Evolutionary conservation across 352 stramenopile species (phyloP).

Genomic region (Pythium vanterpoolii): DNA sequence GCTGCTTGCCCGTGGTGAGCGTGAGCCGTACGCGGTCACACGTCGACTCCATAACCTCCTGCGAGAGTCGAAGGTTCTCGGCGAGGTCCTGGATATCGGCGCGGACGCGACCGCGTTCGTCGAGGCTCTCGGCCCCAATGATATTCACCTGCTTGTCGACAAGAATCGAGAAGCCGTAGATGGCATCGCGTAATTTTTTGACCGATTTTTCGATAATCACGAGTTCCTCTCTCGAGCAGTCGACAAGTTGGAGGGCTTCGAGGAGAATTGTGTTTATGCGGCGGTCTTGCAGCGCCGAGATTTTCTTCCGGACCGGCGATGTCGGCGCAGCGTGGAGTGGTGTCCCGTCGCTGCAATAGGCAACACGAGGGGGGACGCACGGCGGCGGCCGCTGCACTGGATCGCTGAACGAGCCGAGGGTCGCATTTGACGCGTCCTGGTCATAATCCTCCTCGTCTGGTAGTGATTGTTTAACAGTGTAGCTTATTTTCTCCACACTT

Average conservation of each 20-base stretch:
- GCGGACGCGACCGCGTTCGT: slow-evolving; percentile 45
- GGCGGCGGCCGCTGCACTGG: slow-evolving; percentile 6
- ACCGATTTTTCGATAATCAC: slow-evolving; percentile 49
- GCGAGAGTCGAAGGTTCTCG: slow-evolving; percentile 51
- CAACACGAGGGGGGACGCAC: slow-evolving; percentile 9
- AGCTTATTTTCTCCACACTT: background rate
- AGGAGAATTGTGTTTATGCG: slow-evolving; percentile 55
- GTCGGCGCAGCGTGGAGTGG: background rate
- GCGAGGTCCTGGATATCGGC: slow-evolving; percentile 63
- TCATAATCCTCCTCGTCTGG: slow-evolving; percentile 8
- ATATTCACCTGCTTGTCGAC: slow-evolving; percentile 79
- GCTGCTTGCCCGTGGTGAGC: slow-evolving; percentile 38
- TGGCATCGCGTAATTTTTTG: slow-evolving; percentile 52
- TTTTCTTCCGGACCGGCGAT: slow-evolving; percentile 58
- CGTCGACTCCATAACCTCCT: slow-evolving; percentile 48
- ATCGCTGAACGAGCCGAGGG: slow-evolving; percentile 14
- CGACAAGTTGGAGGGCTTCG: slow-evolving; percentile 59
- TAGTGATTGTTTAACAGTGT: too few relatives aligned
- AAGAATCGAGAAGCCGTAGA: slow-evolving; percentile 62
- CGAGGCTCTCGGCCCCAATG: slow-evolving; percentile 37
- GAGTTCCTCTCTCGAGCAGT: slow-evolving; percentile 62
- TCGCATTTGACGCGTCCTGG: background rate
- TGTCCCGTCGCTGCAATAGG: slow-evolving; percentile 9
- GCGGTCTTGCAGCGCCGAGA: slow-evolving; percentile 50
- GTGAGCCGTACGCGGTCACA: slow-evolving; percentile 62